These are phyloP conservation scores for Ophiosphaerella narmari DNA, from an alignment of 2,329 filamentous ascomycete species.

Conservation along the genomic window DNA sequence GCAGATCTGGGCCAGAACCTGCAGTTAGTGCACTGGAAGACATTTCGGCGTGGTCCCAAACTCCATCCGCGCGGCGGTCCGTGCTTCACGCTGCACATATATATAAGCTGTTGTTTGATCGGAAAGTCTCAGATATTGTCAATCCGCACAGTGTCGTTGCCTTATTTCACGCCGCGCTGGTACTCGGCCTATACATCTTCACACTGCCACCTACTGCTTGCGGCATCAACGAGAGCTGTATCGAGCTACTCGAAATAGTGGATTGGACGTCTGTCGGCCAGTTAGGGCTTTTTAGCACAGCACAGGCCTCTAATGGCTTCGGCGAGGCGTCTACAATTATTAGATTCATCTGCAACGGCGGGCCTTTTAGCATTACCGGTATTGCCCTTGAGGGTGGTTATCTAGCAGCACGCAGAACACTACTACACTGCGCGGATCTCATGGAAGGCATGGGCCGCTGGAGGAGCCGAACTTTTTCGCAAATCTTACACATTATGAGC, in stretches of 20 bases:
- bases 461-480: slow-evolving; percentile 56
- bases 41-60: slow-evolving; percentile 57
- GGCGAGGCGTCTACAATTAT: slow-evolving; percentile 41
- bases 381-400: slow-evolving; percentile 56
- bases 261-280: slow-evolving; percentile 55
- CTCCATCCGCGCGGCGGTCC: slow-evolving; percentile 55
- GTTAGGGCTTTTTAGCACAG: slow-evolving; percentile 50
- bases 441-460: slow-evolving; percentile 59
- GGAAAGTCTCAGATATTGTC: slow-evolving; percentile 58
- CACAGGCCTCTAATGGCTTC: slow-evolving; percentile 22
- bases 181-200: slow-evolving; percentile 58
- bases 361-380: slow-evolving; percentile 54
- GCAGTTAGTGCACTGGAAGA: slow-evolving; percentile 56
- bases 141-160: slow-evolving; percentile 57
- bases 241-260: slow-evolving; percentile 57
- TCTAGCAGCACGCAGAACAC: slow-evolving; percentile 55
- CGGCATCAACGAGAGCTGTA: slow-evolving; percentile 29
- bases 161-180: slow-evolving; percentile 57
- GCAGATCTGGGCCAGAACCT: slow-evolving; percentile 53
- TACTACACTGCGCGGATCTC: slow-evolving; percentile 58
- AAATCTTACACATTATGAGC: slow-evolving; percentile 61
- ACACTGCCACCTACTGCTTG: slow-evolving; percentile 49
- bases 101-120: slow-evolving; percentile 56
- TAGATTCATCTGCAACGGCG: slow-evolving; percentile 56
- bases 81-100: slow-evolving; percentile 59